Base-by-base conservation (phyloP, 1,284 basidiomycete genomes). In the Apiotrichum veenhuisii region DNA sequence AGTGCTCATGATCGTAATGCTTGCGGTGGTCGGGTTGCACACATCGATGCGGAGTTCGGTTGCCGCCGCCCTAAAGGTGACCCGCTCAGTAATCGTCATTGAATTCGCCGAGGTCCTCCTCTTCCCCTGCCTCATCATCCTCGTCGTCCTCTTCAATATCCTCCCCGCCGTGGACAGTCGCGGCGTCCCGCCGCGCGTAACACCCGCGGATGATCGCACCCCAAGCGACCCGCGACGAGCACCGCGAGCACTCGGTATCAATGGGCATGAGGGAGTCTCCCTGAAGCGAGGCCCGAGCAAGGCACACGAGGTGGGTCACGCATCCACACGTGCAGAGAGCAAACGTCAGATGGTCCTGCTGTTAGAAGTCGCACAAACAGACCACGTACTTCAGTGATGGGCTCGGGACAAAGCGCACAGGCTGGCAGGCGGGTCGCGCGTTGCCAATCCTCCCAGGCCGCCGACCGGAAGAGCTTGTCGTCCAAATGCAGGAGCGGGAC, bases 151-250 rank as follows among this genome's bases (percentile, higher is more conserved):
- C 40, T 10, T 2, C 8, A 22, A 41, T 10, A 1, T 38, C 37
- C 3, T 38, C 37, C 2, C 36, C 36, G 15, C 8, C 17, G 7
- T 37, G 14, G 36, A 20, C 10, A 41, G 9, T 20, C 10, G 20
- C 40, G 14, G 47, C 41, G 18, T 70, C 77, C 36, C 74, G 69
- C 8, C 88, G 80, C 3, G 85, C 80, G 69, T 85, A 89, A 60
- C 82, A 84, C 0, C 84, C 86, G 12, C 85, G 80, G 18, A 91
- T 78, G 33, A 90, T 70, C 62, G 89, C 85, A 11, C 87, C 87
- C 88, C 88, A 92, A 2, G 87, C 77, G 1, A 81, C 77, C 81
- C 81, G 36, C 83, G 80, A 0, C 87, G 88, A 5, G 26, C 56
- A 57, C 10, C n/a, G 11, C 1, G 50, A 40, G 12, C 56, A 57